Evolutionary conservation across 73 alveolate genomes (phyloP).

Genomic region (Effrenium voratum): DNA sequence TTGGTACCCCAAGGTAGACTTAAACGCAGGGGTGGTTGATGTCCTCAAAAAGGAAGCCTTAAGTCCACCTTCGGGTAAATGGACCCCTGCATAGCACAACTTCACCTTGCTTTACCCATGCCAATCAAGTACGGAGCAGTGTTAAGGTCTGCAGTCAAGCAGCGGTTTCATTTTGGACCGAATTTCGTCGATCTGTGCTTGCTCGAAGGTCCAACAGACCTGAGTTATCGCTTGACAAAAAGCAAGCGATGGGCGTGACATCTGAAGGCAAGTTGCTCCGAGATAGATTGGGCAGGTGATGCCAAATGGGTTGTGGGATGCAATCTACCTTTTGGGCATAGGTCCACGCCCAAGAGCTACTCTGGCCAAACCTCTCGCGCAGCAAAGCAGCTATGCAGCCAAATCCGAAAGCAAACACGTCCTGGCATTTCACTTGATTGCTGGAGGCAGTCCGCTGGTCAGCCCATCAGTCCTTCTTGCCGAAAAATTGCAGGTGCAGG

Average conservation of each 20-base stretch:
- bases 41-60: too few relatives aligned
- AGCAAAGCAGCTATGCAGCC: constrained; percentile 34
- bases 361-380: not conserved
- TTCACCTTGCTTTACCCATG: too few relatives aligned
- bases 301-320: too few relatives aligned
- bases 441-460: not conserved
- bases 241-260: not conserved
- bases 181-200: constrained; percentile 9
- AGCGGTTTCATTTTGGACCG: constrained; percentile 54
- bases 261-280: not conserved
- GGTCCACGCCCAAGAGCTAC: not conserved
- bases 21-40: too few relatives aligned
- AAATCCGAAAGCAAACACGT: constrained; percentile 73
- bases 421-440: constrained; percentile 22
- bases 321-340: not conserved
- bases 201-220: constrained; percentile 89
- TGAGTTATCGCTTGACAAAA: not conserved
- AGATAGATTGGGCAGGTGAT: not conserved
- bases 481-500: constrained; percentile 86
- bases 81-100: too few relatives aligned
- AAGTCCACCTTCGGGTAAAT: too few relatives aligned
- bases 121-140: too few relatives aligned
- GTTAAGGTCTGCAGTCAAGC: too few relatives aligned
- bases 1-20: too few relatives aligned
- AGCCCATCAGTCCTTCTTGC: constrained; percentile 32